Base-by-base conservation (phyloP, 148 eudicot species). In the Cornus kousa region DNA sequence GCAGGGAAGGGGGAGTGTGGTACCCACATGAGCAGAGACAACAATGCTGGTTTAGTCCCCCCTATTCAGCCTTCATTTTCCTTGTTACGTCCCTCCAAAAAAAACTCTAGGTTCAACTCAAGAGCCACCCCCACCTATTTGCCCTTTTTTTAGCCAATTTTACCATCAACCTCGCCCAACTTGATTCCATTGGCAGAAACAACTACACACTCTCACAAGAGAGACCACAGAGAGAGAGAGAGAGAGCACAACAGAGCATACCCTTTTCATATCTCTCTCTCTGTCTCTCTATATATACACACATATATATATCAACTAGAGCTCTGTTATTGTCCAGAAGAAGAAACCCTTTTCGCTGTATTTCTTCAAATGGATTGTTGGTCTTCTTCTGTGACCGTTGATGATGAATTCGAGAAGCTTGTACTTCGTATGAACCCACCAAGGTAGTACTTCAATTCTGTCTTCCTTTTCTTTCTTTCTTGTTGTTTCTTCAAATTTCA, bases 391-490 rank as follows among this genome's bases (percentile, higher is more conserved):
- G 70, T 89, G 64, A 78, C 80, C 77, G 86, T 87, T 59, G 94
- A 90, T 74, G 93, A 94, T 32, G 98, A 94, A 87, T 92, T 91
- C 71, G 89, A 90, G 82, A 94, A 94, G 79, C 91, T 94, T 66
- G 91, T 92, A n/a, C 64, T 87, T 68, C 92, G 97, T 48, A 90
- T 94, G 91, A 90, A 94, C 81, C 98, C 98, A 43, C 95, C 98
- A 24, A 90, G 92, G 97, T 90, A 32, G 7, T 43, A 35, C 68
- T 35, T 62, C 9, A 20, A 24, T 70, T 71, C 23, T 59, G 5
- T 4, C 77, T 43, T 81, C 13, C 22, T 19, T 11, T 23, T 9
- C 7, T 43, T 53, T 43, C 62, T 48, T 72, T 6, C 5, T 75
- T 72, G 57, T 23, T 8, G 7, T 19, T 71, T 22, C 20, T 16